Base-by-base conservation (phyloP, 139 green algal genomes). In the Bryopsis sp. region DNA sequence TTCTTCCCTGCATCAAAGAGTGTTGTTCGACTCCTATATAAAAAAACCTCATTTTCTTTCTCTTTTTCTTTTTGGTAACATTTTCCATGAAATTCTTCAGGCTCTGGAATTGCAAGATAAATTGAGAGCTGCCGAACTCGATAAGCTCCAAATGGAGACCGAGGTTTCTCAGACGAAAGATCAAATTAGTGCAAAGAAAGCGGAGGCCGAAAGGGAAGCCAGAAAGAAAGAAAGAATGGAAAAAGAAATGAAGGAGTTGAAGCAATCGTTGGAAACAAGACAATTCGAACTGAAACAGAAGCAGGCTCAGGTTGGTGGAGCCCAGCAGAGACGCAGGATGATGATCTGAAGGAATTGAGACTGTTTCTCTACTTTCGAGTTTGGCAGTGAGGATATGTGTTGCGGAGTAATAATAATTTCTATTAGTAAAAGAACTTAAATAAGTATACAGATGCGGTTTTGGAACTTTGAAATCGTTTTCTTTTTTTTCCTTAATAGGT, bases 241-340 rank as follows among this genome's bases (percentile, higher is more conserved):
- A 75, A 85, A 86, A 71, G 84, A 92, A 48, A 80, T 88, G 71
- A 83, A 85, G 64, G 86, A 93, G 48, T 64, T 92, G 57, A 84
- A 83, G 58, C 63, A 70, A 11, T 72, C 74, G 6, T 71, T 93
- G 36, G 88, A 94, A 60, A 76, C 79, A 5, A 76, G 84, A 29
- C 74, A 83, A 64, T 71, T 72, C 2, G 90, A 97, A 70, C 88
- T 95, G 70, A 86, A 89, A 70, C 63, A 81, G 70, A 90, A 90
- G 77, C 76, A 86, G 62, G 8, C 72, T 34, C 76, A 87, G 67
- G 66, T 76, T 4, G 63, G 50, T 39, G 61, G 3, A 39, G 73
- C 28, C 48, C 66, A 0, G 64, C 47, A 78, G 70, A 62, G 43
- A 50, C 19, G 43, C 15, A 11, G 43, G 11, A 19, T 26, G 31